Evolutionary conservation across 768 basidiomycete species (phyloP).

Genomic region (Rhodotorula toruloides): DNA sequence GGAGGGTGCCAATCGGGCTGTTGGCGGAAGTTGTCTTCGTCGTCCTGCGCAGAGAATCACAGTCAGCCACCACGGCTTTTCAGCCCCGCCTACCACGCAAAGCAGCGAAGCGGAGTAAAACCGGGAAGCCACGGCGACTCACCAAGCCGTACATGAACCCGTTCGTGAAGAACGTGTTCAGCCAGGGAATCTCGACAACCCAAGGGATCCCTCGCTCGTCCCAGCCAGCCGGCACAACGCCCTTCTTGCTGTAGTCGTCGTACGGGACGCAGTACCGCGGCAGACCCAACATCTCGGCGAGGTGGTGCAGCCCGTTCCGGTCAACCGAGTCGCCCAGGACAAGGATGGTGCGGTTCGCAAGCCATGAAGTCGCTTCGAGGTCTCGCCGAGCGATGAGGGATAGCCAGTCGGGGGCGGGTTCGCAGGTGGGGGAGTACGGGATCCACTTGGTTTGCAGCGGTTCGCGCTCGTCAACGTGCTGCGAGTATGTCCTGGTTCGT

Average conservation of each 20-base stretch:
- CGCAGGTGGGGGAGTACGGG: conserved; percentile 33
- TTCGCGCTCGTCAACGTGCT: conserved; percentile 26
- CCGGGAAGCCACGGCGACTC: neutral
- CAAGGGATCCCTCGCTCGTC: conserved; percentile 38
- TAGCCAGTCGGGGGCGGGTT: conserved; percentile 40
- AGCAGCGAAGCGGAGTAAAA: no score
- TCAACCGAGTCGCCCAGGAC: conserved; percentile 42
- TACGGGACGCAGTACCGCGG: conserved; percentile 36
- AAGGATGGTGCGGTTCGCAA: conserved; percentile 40
- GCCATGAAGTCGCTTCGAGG: conserved; percentile 18
- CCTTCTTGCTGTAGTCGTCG: conserved; percentile 35
- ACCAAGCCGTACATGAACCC: conserved; percentile 43
- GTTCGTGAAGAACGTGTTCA: conserved; percentile 35
- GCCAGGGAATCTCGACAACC: conserved; percentile 39
- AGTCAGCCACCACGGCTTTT: no score
- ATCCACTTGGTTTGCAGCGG: conserved; percentile 32
- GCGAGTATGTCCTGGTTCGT: neutral
- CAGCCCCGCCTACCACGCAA: no score
- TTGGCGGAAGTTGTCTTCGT: conserved; percentile 40
- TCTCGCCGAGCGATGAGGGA: conserved; percentile 17
- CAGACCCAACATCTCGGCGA: conserved; percentile 38
- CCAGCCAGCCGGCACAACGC: conserved; percentile 25
- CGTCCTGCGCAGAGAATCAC: conserved; percentile 22
- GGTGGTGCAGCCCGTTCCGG: conserved; percentile 37
- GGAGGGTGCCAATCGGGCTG: conserved; percentile 40